Conservation (phyloP, 2,329 filamentous ascomycete species). For the Alternaria rosae region DNA sequence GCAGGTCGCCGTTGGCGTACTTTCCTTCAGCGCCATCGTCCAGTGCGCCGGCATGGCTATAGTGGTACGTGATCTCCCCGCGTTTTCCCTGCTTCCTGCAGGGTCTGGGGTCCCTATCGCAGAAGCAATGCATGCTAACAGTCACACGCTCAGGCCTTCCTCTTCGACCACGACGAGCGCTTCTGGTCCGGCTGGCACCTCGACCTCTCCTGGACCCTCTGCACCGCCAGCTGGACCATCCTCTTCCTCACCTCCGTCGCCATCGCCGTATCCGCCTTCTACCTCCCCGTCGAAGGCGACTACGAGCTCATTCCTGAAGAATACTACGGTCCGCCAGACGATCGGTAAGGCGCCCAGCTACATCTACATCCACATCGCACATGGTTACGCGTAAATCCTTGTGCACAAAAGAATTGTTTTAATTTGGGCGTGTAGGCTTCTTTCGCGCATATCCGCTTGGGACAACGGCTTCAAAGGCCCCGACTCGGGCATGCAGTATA, state of each 20-base stretch:
- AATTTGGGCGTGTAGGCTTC: slow-evolving; percentile 36
- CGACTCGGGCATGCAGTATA: slow-evolving; percentile 25
- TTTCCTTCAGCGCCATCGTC: slow-evolving; percentile 70
- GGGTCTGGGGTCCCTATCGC: neutral
- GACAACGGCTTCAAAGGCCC: slow-evolving; percentile 43
- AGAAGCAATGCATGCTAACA: slow-evolving; percentile 13
- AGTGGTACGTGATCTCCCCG: slow-evolving; percentile 68
- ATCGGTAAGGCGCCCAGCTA: slow-evolving; percentile 38
- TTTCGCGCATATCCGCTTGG: slow-evolving; percentile 45
- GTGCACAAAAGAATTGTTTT: slow-evolving; percentile 20
- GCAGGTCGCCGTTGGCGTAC: slow-evolving; percentile 73
- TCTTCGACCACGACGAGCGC: slow-evolving; percentile 82
- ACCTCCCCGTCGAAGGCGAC: slow-evolving; percentile 80
- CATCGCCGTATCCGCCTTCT: slow-evolving; percentile 70
- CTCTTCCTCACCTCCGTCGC: slow-evolving; percentile 62
- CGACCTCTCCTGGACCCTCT: slow-evolving; percentile 78
- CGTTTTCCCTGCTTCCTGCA: neutral
- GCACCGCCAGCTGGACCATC: slow-evolving; percentile 66
- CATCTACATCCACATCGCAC: neutral
- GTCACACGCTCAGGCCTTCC: slow-evolving; percentile 68
- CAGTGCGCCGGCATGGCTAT: slow-evolving; percentile 81
- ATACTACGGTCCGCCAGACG: slow-evolving; percentile 39
- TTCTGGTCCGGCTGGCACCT: slow-evolving; percentile 85
- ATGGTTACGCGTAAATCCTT: no score
- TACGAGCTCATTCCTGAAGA: slow-evolving; percentile 75